These are phyloP conservation scores for Bolboschoenus planiculmis DNA, from an alignment of 176 grass and related monocot species.

Conservation along the genomic window DNA sequence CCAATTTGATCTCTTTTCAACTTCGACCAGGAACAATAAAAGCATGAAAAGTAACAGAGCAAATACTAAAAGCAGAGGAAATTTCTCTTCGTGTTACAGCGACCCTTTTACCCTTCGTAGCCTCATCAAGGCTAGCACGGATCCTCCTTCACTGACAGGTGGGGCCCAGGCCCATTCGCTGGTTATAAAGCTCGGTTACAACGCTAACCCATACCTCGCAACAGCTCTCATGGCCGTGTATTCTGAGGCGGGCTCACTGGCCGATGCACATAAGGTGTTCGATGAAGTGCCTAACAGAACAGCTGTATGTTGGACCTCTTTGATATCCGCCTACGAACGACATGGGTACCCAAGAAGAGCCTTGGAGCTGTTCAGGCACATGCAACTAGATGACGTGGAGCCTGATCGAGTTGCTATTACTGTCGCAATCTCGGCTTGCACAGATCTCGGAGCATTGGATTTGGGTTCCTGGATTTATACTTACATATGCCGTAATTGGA, in stretches of 20 bases:
- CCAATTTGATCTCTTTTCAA: conserved; percentile 11
- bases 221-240: conserved; percentile 28
- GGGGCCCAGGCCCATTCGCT: conserved; percentile 9
- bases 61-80: background rate
- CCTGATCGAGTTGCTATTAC: conserved; percentile 59
- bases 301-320: conserved; percentile 69
- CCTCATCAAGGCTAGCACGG: conserved; percentile 7
- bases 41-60: background rate
- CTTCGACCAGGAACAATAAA: background rate
- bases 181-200: background rate
- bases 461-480: conserved; percentile 53
- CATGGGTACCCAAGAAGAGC: conserved; percentile 46
- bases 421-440: conserved; percentile 58
- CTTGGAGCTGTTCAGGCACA: conserved; percentile 44
- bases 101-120: background rate
- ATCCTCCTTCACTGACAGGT: background rate
- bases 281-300: conserved; percentile 47
- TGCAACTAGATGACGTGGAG: conserved; percentile 38
- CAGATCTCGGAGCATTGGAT: conserved; percentile 52
- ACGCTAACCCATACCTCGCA: conserved; percentile 1
- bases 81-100: background rate
- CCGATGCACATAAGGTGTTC: conserved; percentile 50
- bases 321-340: conserved; percentile 73
- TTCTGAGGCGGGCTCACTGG: conserved; percentile 30
- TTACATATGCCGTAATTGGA: conserved; percentile 27